Percentiles rank a stretch among this genome's conserved stretches.
Conservation (phyloP, 345 rosid species). For the Dipteronia dyeriana region DNA sequence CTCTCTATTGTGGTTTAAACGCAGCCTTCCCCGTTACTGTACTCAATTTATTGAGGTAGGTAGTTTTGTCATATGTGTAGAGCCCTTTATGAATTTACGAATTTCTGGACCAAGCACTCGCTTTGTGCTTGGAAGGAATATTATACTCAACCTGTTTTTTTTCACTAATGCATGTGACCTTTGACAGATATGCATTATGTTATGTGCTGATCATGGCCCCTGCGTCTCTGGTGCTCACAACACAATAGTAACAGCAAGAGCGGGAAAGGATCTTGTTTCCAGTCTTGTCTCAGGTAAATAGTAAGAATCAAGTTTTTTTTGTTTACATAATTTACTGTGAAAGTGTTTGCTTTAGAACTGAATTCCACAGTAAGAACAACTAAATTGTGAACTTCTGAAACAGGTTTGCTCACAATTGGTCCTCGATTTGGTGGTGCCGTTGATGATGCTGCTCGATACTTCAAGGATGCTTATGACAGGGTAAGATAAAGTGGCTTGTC, state of each 20-base stretch:
- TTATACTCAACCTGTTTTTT: not conserved
- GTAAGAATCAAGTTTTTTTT: not conserved
- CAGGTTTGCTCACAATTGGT: slow-evolving; percentile 96
- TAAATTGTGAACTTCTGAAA: slow-evolving; percentile 26
- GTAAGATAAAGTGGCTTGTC: slow-evolving; percentile 36
- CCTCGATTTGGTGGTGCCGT: slow-evolving; percentile 99
- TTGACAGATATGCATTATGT: slow-evolving; percentile 89
- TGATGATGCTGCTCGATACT: slow-evolving; percentile 96
- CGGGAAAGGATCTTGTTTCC: slow-evolving; percentile 98
- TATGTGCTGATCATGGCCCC: slow-evolving; percentile 98
- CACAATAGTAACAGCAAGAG: slow-evolving; percentile 94
- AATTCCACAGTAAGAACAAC: not conserved
- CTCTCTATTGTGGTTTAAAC: slow-evolving; percentile 95
- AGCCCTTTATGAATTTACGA: not conserved
- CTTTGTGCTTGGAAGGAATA: not conserved
- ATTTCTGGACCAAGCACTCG: not conserved
- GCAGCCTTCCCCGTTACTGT: slow-evolving; percentile 96
- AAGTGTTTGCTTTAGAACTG: not conserved
- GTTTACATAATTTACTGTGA: too few relatives aligned
- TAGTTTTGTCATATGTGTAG: slow-evolving; percentile 16
- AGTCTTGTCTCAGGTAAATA: slow-evolving; percentile 85
- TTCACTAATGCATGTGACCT: slow-evolving; percentile 20
- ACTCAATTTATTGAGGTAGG: slow-evolving; percentile 88
- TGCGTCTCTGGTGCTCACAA: slow-evolving; percentile 98
- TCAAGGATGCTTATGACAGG: slow-evolving; percentile 92